phyloP scores from a whole-genome alignment of 2,329 filamentous ascomycete species.

The Monilinia fructigena region DNA sequence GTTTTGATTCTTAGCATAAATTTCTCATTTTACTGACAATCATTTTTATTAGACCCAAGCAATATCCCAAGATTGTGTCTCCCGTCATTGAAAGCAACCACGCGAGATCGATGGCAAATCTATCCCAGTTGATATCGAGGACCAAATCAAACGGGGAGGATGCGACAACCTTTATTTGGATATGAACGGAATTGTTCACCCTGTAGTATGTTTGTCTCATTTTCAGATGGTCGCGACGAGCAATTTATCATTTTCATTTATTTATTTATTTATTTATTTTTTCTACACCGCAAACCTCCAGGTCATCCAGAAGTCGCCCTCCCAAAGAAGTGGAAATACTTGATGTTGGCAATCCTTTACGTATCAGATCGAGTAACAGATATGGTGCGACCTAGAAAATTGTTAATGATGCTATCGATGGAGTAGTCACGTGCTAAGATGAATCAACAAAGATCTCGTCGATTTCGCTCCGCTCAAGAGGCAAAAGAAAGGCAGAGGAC shows the following conservation, averaged over 20 bases:
- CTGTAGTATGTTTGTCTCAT: slow-evolving; percentile 53
- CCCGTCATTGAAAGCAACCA: slow-evolving; percentile 81
- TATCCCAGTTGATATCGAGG: slow-evolving; percentile 79
- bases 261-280: neutral
- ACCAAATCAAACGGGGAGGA: slow-evolving; percentile 95
- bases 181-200: slow-evolving; percentile 99
- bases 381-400: slow-evolving; percentile 94
- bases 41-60: slow-evolving; percentile 64
- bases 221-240: neutral
- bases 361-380: slow-evolving; percentile 96
- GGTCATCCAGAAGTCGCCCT: slow-evolving; percentile 81
- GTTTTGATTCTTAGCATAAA: neutral
- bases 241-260: neutral
- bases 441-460: slow-evolving; percentile 97
- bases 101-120: slow-evolving; percentile 78
- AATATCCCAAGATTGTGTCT: slow-evolving; percentile 95
- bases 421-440: slow-evolving; percentile 98
- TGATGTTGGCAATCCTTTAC: slow-evolving; percentile 96
- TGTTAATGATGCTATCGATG: slow-evolving; percentile 99
- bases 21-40: slow-evolving; percentile 12
- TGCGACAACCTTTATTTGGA: slow-evolving; percentile 97
- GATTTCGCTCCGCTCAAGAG: slow-evolving; percentile 92
- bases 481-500: slow-evolving; percentile 91
- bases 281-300: neutral
- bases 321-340: too few relatives aligned